phyloP scores from a whole-genome alignment of 2,329 filamentous ascomycete genomes.

The Thielaviopsis ethacetica region DNA sequence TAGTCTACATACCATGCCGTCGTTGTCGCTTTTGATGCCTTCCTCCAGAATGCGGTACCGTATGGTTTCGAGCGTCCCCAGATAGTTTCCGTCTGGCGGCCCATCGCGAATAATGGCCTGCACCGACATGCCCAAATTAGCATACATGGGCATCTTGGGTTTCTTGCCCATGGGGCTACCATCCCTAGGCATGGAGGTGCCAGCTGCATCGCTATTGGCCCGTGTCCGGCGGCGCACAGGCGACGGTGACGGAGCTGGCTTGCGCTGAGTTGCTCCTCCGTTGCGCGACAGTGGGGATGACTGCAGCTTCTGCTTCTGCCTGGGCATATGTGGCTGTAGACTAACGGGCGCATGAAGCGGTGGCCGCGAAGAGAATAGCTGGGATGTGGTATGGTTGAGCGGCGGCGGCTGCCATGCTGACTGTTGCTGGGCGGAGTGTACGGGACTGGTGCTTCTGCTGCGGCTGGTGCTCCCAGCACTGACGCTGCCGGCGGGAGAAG shows the following conservation, averaged over 20 bases:
- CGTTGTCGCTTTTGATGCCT: slow-evolving; percentile 59
- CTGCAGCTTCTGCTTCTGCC: neutral
- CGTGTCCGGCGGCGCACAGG: slow-evolving; percentile 36
- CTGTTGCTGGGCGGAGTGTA: neutral
- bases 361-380: neutral
- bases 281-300: slow-evolving; percentile 17
- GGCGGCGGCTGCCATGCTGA: slow-evolving; percentile 2
- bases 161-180: neutral
- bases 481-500: slow-evolving; percentile 8
- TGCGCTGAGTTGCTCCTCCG: slow-evolving; percentile 19
- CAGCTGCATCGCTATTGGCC: slow-evolving; percentile 57
- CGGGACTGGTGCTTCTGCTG: neutral
- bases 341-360: neutral
- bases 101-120: slow-evolving; percentile 70
- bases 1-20: slow-evolving; percentile 52
- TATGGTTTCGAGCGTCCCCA: slow-evolving; percentile 50
- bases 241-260: slow-evolving; percentile 18
- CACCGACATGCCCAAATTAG: slow-evolving; percentile 44
- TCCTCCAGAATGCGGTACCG: slow-evolving; percentile 59
- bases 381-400: slow-evolving; percentile 7
- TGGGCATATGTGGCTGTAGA: neutral
- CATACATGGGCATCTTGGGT: slow-evolving; percentile 23
- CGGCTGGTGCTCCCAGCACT: neutral
- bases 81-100: slow-evolving; percentile 52
- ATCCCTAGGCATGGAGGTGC: slow-evolving; percentile 1